These are phyloP conservation scores for Euphrasia arctica DNA, from an alignment of 305 asterid genomes.

Conservation along the genomic window DNA sequence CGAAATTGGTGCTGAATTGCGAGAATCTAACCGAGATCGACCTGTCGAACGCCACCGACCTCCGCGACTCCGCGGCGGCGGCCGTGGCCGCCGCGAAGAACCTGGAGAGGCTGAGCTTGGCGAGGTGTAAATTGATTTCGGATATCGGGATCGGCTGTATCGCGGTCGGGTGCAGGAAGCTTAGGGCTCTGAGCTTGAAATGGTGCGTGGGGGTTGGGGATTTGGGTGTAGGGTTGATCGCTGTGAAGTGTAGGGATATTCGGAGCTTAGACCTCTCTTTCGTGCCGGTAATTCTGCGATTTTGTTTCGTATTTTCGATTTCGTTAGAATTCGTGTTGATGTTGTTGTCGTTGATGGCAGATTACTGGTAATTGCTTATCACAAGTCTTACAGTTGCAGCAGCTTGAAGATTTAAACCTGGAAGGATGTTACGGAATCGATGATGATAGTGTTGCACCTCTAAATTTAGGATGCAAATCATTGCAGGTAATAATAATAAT, in stretches of 20 bases:
- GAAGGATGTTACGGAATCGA: constrained; percentile 90
- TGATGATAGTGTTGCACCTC: constrained; percentile 63
- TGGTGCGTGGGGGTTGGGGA: constrained; percentile 93
- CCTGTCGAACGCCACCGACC: constrained; percentile 70
- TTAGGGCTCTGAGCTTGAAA: constrained; percentile 70
- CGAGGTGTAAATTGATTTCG: constrained; percentile 69
- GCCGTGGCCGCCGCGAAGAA: constrained; percentile 77
- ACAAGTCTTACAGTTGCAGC: constrained; percentile 60
- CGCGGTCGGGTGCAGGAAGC: constrained; percentile 82
- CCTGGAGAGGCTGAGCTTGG: constrained; percentile 68
- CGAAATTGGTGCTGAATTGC: constrained; percentile 56
- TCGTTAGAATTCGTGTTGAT: neutral
- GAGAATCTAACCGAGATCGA: constrained; percentile 73
- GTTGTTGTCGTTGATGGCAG: constrained; percentile 34
- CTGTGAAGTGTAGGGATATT: constrained; percentile 76
- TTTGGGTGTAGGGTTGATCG: constrained; percentile 77
- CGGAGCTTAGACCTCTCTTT: constrained; percentile 82
- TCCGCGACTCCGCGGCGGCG: constrained; percentile 64
- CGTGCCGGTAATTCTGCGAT: constrained; percentile 61
- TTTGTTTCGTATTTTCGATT: constrained; percentile 1
- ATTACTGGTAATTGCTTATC: constrained; percentile 65
- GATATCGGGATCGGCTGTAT: constrained; percentile 90
- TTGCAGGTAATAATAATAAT: constrained; percentile 48
- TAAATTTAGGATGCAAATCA: constrained; percentile 65
- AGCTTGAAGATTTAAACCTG: constrained; percentile 67